Evolutionary conservation across 768 basidiomycete species (phyloP), one percentile per base, ranked within the genome.

Genomic region (Rhizopogon vinicolor): DNA sequence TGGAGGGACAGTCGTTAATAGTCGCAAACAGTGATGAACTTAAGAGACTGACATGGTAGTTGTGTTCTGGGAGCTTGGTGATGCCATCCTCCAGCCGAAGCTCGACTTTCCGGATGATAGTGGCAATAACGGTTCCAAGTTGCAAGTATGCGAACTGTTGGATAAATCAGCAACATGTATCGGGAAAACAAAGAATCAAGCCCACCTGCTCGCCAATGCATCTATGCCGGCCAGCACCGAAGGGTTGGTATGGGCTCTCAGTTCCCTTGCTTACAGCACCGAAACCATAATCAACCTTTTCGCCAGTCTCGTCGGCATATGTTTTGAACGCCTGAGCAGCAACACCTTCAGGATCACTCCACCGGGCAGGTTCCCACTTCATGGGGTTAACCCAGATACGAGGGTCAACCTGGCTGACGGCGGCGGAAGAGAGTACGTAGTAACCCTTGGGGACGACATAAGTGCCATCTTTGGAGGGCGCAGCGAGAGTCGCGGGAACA

Each of bases 241-340:
- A 99, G 2, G 97, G 97, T 68, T 97, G 91, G 70, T 98, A 98
- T 48, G 92, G 93, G 62, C 88, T 91, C 55, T 95, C 91, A 6
- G 95, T 98, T 49, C 95, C 95, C 75, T 98, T 98, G 75, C 88
- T 91, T 51, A 99, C 90, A 57, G 86, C 83, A 52, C 97, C 97
- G 70, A 92, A 99, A 2, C 97, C 97, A 65, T 88, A 99, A 71
- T 99, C 97, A 58, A 98, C 77, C 76, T 94, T 94, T 71, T 96
- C 92, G 54, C 91, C 89, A 33, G 72, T 70, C 62, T 85, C 85
- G 62, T 90, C 90, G 41, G 74, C 71, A 65, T 97, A 93, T 60
- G 80, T 78, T 63, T 83, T 84, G 64, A 83, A 83, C 14, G 93
- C 93, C 66, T 85, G 78, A 25, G 86, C 85, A 3, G 91, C 93